These are phyloP conservation scores for Amphibolis antarctica DNA, from an alignment of 106 monocot species.

Conservation along the genomic window DNA sequence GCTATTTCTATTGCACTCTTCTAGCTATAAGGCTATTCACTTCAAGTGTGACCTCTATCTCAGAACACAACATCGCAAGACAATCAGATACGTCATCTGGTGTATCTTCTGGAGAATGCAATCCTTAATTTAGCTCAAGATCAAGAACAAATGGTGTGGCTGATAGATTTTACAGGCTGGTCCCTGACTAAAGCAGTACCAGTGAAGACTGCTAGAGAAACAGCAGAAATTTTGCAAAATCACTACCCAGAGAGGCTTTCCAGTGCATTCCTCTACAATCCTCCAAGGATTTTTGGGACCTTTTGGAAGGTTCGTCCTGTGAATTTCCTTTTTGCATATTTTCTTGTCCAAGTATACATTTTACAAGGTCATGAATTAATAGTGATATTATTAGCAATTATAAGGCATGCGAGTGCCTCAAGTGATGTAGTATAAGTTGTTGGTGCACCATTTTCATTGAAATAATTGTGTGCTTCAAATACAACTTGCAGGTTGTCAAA, in stretches of 20 bases:
- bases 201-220: constrained; percentile 56
- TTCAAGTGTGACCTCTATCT: neutral
- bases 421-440: neutral
- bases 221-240: constrained; percentile 45
- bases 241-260: constrained; percentile 64
- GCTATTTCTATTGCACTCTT: too few relatives aligned
- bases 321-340: neutral
- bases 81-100: constrained; percentile 66
- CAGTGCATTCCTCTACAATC: constrained; percentile 39
- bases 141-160: constrained; percentile 88
- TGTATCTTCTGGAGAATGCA: constrained; percentile 74
- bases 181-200: constrained; percentile 59
- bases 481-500: constrained; percentile 38
- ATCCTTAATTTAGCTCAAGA: constrained; percentile 58
- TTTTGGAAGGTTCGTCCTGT: constrained; percentile 49
- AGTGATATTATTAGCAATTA: neutral
- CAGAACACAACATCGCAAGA: constrained; percentile 79
- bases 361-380: neutral
- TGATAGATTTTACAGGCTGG: constrained; percentile 92
- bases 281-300: constrained; percentile 59
- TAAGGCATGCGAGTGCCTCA: too few relatives aligned
- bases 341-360: too few relatives aligned
- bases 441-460: neutral
- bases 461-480: neutral
- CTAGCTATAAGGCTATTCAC: too few relatives aligned